Evolutionary conservation across 2,329 filamentous ascomycete genomes (phyloP), one percentile per base, ranked within the genome.

Genomic region (Botrytis fabae): DNA sequence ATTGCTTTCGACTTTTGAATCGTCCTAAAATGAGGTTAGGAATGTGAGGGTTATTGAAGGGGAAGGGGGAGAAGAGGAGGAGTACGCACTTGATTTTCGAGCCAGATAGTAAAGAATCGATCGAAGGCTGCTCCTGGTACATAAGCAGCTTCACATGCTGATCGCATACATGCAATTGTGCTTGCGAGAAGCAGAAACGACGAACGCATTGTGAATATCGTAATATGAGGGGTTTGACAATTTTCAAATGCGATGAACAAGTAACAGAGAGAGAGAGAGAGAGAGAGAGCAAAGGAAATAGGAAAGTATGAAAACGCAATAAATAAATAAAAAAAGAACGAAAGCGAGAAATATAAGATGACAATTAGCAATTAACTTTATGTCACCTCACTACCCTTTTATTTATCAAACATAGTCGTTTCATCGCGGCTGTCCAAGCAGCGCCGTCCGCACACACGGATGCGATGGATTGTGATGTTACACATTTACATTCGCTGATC

Each of bases 51-150:
- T 0, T 16, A 9, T 6, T 46, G 14, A 46, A 18, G 28, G 25
- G n/a, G 25, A 28, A 48, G 38, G n/a, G 2, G 65, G 22, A 60
- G 35, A 54, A 48, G 28, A 44, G 14, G 46, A 40, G 35, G 38
- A 12, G 8, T 7, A 38, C 74, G 28, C 68, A 80, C 80, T 71
- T 86, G 89, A 78, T 90, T 90, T 81, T 90, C 89, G n/a, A 90
- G 81, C 87, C 88, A 91, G 78, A 91, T 87, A 74, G 88, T 85
- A 62, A 88, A 85, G 74, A 90, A 88, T 35, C 88, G 85, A 78
- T 90, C 85, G 77, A 90, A 90, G 0, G 83, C 85, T 73, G 85
- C 84, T n/a, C 89, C 89, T 7, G 78, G 78, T 44, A 80, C 78
- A 62, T 63, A 70, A n/a, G 64, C 57, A n/a, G 71, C 65, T 60